Base-by-base conservation (phyloP, 192 early-diverging fungal species). In the Linnemannia elongata region DNA sequence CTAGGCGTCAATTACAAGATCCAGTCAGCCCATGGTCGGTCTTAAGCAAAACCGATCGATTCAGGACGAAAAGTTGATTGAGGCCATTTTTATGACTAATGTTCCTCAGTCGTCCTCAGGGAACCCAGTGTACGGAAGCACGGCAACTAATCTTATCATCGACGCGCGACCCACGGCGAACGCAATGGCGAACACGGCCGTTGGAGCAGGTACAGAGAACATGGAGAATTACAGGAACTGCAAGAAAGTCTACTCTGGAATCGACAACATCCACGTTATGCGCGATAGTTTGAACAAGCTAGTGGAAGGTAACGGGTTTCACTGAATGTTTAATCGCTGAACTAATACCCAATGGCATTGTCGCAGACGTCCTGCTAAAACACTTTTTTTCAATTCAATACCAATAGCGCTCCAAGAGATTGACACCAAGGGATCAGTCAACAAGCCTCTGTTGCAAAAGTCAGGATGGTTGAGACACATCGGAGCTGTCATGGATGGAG, bases 261-360 rank as follows among this genome's bases (percentile, higher is more conserved):
- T 99, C 74, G 98, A 98, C 74, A 99, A 99, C 87, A 99, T 99
- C 81, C 98, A 99, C 85, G 97, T 99, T 12, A 97, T 99, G 93
- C 89, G 98, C 47, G 98, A 98, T 70, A 96, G 95, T 75, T 90
- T 97, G 82, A 92, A 91, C 74, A 95, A 93, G 75, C 85, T 99
- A 63, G 92, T 95, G 30, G 97, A 97, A 88, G 94, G 96, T 97
- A 91, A 75, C 76, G 69, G 10, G 27, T 27, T 8, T 24, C 30
- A 45, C 63, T 9, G 45, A 41, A 12, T 42, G 63, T 13, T 54
- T 10, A 42, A 44, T 74, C 2, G 68, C 55, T 17, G 72, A 74
- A 78, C n/a, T 38, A 30, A 20, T 60, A 60, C 8, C 0, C 18
- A 75, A 39, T 17, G 22, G 5, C 10, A n/a, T 10, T 63, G 12